Conservation (phyloP, 2,329 filamentous ascomycete species). For the Lomentospora prolificans region DNA sequence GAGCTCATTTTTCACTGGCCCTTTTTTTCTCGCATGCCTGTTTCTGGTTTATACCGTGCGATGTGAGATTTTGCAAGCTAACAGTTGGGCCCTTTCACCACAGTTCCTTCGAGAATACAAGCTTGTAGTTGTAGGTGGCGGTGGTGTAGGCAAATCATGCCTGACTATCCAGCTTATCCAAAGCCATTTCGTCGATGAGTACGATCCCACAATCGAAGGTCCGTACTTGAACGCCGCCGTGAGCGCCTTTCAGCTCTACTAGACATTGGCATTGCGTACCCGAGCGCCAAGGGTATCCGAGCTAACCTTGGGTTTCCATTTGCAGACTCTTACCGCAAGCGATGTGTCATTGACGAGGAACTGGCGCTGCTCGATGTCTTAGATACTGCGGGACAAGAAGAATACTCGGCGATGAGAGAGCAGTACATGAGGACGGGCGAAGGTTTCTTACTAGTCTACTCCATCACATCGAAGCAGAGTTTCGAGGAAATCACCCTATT, state of each 20-base stretch:
- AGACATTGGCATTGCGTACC: not conserved
- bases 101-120: slow-evolving; percentile 84
- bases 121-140: slow-evolving; percentile 92
- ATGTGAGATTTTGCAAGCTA: not conserved
- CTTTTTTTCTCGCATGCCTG: not conserved
- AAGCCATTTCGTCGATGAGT: slow-evolving; percentile 98
- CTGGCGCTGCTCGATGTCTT: slow-evolving; percentile 95
- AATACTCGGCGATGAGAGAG: slow-evolving; percentile 98
- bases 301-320: not conserved
- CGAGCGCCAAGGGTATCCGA: not conserved
- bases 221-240: slow-evolving; percentile 20
- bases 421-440: slow-evolving; percentile 99
- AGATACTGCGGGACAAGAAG: slow-evolving; percentile 96
- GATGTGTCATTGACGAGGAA: slow-evolving; percentile 97
- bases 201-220: slow-evolving; percentile 99
- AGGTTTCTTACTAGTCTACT: slow-evolving; percentile 95
- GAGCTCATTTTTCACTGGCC: not conserved
- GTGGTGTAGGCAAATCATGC: slow-evolving; percentile 98
- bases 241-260: not conserved
- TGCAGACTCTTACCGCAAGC: slow-evolving; percentile 97
- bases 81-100: not conserved
- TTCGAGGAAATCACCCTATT: slow-evolving; percentile 99
- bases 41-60: too few relatives aligned
- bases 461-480: slow-evolving; percentile 92
- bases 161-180: slow-evolving; percentile 94